A percentile compares a stretch with the other conserved stretches of the same genome.
These are phyloP conservation scores for Hamigera avellanea DNA, from an alignment of 495 filamentous ascomycete genomes.

Conservation along the genomic window DNA sequence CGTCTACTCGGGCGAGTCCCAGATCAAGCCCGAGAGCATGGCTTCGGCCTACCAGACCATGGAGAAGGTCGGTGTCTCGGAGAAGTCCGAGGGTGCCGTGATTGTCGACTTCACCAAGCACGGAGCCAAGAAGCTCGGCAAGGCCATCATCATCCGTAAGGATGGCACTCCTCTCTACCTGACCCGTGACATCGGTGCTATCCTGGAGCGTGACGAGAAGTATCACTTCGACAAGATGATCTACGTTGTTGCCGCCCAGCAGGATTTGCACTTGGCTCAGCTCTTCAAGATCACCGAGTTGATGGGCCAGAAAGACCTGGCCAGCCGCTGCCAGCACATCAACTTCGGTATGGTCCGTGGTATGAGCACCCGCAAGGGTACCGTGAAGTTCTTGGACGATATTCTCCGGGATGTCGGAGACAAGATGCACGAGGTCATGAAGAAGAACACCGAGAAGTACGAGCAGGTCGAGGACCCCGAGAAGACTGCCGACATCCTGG, in stretches of 20 bases:
- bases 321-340: slow-evolving; percentile 54
- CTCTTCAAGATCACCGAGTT: slow-evolving; percentile 61
- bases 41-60: slow-evolving; percentile 47
- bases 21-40: slow-evolving; percentile 78
- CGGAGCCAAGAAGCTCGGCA: slow-evolving; percentile 53
- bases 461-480: slow-evolving; percentile 51
- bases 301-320: slow-evolving; percentile 52
- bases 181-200: slow-evolving; percentile 61
- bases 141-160: slow-evolving; percentile 54
- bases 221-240: slow-evolving; percentile 68
- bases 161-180: slow-evolving; percentile 61
- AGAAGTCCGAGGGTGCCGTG: slow-evolving; percentile 77
- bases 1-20: slow-evolving; percentile 90
- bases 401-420: slow-evolving; percentile 52
- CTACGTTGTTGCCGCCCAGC: slow-evolving; percentile 59
- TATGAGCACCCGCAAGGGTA: slow-evolving; percentile 60
- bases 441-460: slow-evolving; percentile 52
- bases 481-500: slow-evolving; percentile 41
- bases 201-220: slow-evolving; percentile 47
- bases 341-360: slow-evolving; percentile 64
- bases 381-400: slow-evolving; percentile 59
- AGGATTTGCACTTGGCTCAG: slow-evolving; percentile 61
- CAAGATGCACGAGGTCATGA: slow-evolving; percentile 65
- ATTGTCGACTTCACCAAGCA: slow-evolving; percentile 82
- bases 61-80: slow-evolving; percentile 59